Conservation (phyloP, 441 rosid genomes). For the Gossypium gossypioides region DNA sequence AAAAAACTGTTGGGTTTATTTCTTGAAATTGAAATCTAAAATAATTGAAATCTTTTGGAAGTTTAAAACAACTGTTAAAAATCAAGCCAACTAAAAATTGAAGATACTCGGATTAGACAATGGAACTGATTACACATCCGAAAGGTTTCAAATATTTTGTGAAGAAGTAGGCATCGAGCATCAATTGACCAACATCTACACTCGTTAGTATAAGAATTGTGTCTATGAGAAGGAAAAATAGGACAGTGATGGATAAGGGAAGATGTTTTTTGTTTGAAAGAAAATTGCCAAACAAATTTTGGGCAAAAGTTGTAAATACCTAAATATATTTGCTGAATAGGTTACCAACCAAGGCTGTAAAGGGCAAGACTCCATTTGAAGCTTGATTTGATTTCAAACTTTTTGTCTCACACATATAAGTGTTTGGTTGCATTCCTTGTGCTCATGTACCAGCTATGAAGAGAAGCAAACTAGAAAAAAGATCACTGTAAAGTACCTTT, state of each 20-base stretch:
- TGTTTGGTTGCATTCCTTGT: background rate
- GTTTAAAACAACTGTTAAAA: background rate
- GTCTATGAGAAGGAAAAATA: background rate
- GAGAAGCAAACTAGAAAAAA: background rate
- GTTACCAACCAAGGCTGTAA: background rate
- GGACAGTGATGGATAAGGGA: background rate
- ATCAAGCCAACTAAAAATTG: too few relatives aligned
- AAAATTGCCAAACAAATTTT: too few relatives aligned
- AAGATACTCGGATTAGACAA: too few relatives aligned
- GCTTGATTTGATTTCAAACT: background rate
- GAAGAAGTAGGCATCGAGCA: background rate
- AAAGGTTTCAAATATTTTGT: background rate
- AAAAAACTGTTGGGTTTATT: background rate
- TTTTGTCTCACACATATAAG: too few relatives aligned
- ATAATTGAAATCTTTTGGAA: too few relatives aligned
- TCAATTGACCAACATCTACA: background rate
- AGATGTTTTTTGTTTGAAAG: background rate
- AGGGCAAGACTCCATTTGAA: background rate
- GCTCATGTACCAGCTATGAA: background rate
- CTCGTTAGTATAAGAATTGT: background rate
- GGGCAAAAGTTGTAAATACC: background rate
- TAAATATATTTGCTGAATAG: background rate
- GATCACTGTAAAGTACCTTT: background rate
- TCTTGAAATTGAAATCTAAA: background rate
- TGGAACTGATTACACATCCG: background rate